Evolutionary conservation across 371 early-diverging fungal genomes (phyloP).

Genomic region (Saksenaea oblongispora): DNA sequence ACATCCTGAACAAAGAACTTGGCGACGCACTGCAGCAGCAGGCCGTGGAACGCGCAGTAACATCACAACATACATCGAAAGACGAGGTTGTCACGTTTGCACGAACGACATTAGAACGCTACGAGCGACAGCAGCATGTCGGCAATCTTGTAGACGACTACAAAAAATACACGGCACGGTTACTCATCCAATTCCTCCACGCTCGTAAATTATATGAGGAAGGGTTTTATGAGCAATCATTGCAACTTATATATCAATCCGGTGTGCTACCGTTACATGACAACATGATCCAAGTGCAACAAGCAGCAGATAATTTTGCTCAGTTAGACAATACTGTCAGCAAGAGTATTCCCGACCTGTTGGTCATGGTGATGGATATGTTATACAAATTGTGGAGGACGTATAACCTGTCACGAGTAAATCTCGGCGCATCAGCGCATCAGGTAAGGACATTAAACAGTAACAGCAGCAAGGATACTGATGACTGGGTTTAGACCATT

Average conservation of each 20-base stretch:
- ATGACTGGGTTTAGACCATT: conserved; percentile 11
- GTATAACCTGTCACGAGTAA: conserved; percentile 8
- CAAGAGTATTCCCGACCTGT: conserved; percentile 75
- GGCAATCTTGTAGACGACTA: conserved; percentile 12
- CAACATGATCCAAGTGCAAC: conserved; percentile 56
- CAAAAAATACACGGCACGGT: conserved; percentile 15
- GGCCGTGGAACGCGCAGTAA: not conserved
- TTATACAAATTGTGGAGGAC: conserved; percentile 46
- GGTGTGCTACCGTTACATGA: conserved; percentile 65
- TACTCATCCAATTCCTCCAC: conserved; percentile 14
- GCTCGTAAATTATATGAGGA: conserved; percentile 16
- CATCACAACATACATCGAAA: conserved; percentile 4
- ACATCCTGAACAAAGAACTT: conserved; percentile 74
- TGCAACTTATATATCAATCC: conserved; percentile 24
- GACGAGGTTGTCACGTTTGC: conserved; percentile 15
- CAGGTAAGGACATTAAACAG: conserved; percentile 8
- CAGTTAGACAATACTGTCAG: conserved; percentile 69
- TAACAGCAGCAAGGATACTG: not conserved
- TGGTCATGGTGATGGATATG: conserved; percentile 73
- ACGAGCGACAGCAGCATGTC: conserved; percentile 22
- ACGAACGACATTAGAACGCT: conserved; percentile 11
- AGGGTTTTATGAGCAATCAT: conserved; percentile 18
- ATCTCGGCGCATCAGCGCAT: conserved; percentile 13
- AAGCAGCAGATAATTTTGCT: conserved; percentile 65
- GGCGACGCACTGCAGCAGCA: conserved; percentile 60